Evolutionary conservation across 1,139 yeast genomes (phyloP).

Genomic region (Lodderomyces orthopsilosis): DNA sequence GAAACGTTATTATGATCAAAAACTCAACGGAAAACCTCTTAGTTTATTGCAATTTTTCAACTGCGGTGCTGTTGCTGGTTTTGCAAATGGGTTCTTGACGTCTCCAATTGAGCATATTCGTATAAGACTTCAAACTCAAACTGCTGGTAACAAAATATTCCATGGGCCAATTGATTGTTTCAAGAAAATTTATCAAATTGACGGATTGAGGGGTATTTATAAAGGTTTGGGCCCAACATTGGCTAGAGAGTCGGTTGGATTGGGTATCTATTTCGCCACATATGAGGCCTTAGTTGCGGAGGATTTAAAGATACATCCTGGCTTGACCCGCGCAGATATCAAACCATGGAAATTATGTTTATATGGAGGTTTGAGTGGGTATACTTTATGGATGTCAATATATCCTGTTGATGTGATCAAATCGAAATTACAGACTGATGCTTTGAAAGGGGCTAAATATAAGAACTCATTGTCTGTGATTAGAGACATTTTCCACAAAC

Average conservation of each 20-base stretch:
- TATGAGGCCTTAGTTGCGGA: conserved; percentile 79
- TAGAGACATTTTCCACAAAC: conserved; percentile 46
- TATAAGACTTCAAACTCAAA: conserved; percentile 85
- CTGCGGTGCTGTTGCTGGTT: conserved; percentile 86
- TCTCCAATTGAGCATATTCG: conserved; percentile 93
- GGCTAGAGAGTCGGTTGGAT: conserved; percentile 79
- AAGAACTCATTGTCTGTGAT: conserved; percentile 55
- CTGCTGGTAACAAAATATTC: conserved; percentile 45
- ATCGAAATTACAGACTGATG: conserved; percentile 83
- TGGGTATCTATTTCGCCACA: conserved; percentile 85
- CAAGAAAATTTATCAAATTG: conserved; percentile 49
- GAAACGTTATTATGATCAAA: conserved; percentile 67
- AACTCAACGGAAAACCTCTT: conserved; percentile 39
- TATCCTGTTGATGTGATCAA: conserved; percentile 88
- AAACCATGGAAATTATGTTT: conserved; percentile 83
- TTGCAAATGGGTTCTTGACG: conserved; percentile 83
- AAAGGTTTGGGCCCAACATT: conserved; percentile 80
- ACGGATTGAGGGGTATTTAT: conserved; percentile 63
- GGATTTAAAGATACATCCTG: conserved; percentile 42
- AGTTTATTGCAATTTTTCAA: conserved; percentile 61
- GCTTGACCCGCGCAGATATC: conserved; percentile 57
- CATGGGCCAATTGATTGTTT: conserved; percentile 83
- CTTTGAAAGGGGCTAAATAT: conserved; percentile 48
- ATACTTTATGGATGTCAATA: conserved; percentile 74
- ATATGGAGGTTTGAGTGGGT: conserved; percentile 85